A percentile compares a stretch with the other conserved stretches of the same genome.
These are phyloP conservation scores for Lanzia echinophila DNA, from an alignment of 2,329 filamentous ascomycete genomes.

Conservation along the genomic window DNA sequence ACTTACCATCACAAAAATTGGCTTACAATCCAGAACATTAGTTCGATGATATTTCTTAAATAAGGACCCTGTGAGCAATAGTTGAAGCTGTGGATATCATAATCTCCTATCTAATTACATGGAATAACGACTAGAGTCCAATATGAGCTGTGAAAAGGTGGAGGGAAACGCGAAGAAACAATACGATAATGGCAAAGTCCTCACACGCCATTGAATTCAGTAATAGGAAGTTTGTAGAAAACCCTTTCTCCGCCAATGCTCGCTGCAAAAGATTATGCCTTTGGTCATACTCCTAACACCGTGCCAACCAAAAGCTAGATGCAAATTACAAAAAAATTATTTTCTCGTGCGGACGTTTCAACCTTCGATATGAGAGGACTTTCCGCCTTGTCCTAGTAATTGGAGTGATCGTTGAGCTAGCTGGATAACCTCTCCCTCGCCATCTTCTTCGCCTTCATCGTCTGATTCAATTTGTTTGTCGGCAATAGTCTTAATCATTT, in stretches of 20 bases:
- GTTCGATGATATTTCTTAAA: not conserved
- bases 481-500: constrained; percentile 86
- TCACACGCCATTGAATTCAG: constrained; percentile 14
- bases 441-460: constrained; percentile 79
- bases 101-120: constrained; percentile 33
- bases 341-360: constrained; percentile 35
- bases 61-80: not conserved
- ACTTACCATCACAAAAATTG: too few species aligned
- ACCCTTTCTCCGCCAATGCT: constrained; percentile 30
- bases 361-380: constrained; percentile 73
- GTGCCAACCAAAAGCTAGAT: constrained; percentile 27
- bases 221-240: constrained; percentile 15
- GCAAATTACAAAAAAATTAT: constrained; percentile 29
- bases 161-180: constrained; percentile 24
- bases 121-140: constrained; percentile 22
- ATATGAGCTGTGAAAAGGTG: constrained; percentile 25
- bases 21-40: not conserved
- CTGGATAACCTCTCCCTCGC: constrained; percentile 87
- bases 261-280: constrained; percentile 28
- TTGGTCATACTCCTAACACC: constrained; percentile 31
- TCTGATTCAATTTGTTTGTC: constrained; percentile 85
- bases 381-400: constrained; percentile 70
- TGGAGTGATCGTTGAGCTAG: constrained; percentile 87
- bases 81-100: constrained; percentile 27
- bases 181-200: constrained; percentile 17